Evolutionary conservation across 495 filamentous ascomycete species (phyloP).

Genomic region (Hypoxylon crocopeplum): DNA sequence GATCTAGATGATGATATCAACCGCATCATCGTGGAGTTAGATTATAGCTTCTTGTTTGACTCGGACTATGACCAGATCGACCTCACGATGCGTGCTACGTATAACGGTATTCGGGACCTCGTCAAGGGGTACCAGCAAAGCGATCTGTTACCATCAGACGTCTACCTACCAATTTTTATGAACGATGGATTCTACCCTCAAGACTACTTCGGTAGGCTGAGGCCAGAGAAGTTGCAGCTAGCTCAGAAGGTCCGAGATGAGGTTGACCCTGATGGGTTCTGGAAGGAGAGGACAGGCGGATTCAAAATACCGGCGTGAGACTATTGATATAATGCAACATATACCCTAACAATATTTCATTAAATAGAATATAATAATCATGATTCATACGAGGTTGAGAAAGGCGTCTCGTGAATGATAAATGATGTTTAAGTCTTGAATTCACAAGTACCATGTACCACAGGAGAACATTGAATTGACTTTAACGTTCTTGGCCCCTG

Average conservation of each 20-base stretch:
- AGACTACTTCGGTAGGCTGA: slow-evolving; percentile 65
- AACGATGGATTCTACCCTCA: slow-evolving; percentile 65
- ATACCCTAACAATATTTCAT: neutral
- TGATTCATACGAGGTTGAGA: too few species aligned
- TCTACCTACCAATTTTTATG: slow-evolving; percentile 65
- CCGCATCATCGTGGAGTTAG: slow-evolving; percentile 63
- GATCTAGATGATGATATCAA: slow-evolving; percentile 58
- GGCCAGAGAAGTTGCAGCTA: slow-evolving; percentile 49
- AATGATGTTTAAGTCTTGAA: too few species aligned
- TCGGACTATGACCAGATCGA: slow-evolving; percentile 56
- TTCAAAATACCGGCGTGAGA: slow-evolving; percentile 43
- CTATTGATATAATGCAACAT: neutral
- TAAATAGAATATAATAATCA: neutral
- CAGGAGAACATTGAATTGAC: too few species aligned
- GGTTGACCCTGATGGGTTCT: slow-evolving; percentile 65
- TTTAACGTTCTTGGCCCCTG: too few species aligned
- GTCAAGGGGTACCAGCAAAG: slow-evolving; percentile 42
- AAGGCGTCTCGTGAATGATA: too few species aligned
- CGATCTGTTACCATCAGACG: slow-evolving; percentile 50
- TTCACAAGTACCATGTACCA: too few species aligned
- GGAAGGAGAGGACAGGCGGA: slow-evolving; percentile 64
- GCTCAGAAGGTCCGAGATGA: slow-evolving; percentile 51
- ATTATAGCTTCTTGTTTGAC: slow-evolving; percentile 58
- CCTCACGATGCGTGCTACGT: slow-evolving; percentile 54
- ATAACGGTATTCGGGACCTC: slow-evolving; percentile 50